Base-by-base conservation (phyloP, 768 basidiomycete species). In the Mycena kentingensis region DNA sequence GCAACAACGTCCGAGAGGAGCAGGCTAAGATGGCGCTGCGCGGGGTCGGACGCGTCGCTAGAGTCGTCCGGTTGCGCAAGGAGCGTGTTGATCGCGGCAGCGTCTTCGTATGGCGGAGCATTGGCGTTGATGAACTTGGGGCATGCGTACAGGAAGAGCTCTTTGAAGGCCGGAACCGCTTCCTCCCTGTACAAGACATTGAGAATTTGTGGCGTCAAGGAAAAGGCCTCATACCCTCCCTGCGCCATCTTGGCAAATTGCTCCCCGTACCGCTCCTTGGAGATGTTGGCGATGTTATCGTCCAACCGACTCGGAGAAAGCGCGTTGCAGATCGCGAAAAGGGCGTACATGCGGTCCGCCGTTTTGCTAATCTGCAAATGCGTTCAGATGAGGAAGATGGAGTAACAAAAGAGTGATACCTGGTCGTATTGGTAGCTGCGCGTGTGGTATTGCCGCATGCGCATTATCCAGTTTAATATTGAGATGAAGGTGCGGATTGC, bases 111-210 rank as follows among this genome's bases (percentile, higher is more conserved):
- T 4, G 94, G 93, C 2, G 95, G 95, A 13, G 94, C 84, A 67
- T 93, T 96, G 57, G 95, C 93, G 16, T 83, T 83, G 70, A 99
- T 95, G 76, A 98, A 98, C 69, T 97, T 96, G 3, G 97, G 97
- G 69, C 93, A 95, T 19, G 96, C 92, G 54, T 90, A 91, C 7
- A 90, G 72, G 80, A 93, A 99, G 48, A 98, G 87, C 69, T 98
- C 94, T 68, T 93, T 87, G 70, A 88, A 95, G 2, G 88, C 88
- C 21, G 84, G 73, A 46, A 92, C 72, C 16, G 87, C 84, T 49
- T 93, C 89, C 62, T 84, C 79, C 37, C 85, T 86, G 62, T 28
- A 44, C 45, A 22, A 32, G 53, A 32, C 29, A 31, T 31, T 48
- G 27, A 47, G 19, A 47, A 25, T 45, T 49, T 19, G 31, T 21